Conservation (phyloP, 73 alveolate species). For the Tetrahymena elliotti region DNA sequence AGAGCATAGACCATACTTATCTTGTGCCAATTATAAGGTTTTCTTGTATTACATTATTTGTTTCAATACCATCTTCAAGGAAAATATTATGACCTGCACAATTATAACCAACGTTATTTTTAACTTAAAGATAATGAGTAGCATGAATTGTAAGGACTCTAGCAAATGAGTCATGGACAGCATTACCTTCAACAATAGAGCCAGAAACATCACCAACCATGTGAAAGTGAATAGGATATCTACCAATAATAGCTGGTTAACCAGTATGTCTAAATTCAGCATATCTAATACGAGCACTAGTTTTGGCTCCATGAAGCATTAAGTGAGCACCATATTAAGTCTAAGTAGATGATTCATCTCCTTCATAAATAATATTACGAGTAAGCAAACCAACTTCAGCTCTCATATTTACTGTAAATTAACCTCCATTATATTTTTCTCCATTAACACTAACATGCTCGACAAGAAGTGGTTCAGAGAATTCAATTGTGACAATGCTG, state of each 20-base stretch:
- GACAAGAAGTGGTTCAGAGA: slow-evolving; percentile 1
- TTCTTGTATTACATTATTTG: slow-evolving; percentile 51
- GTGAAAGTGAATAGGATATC: slow-evolving; percentile 82
- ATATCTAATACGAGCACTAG: slow-evolving; percentile 53
- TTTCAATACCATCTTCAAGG: slow-evolving; percentile 78
- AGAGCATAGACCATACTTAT: slow-evolving; percentile 50
- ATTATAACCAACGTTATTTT: slow-evolving; percentile 59
- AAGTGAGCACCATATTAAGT: slow-evolving; percentile 64
- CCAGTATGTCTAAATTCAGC: slow-evolving; percentile 70
- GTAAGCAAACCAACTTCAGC: slow-evolving; percentile 81
- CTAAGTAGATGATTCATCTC: slow-evolving; percentile 47
- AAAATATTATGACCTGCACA: slow-evolving; percentile 77
- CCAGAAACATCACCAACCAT: slow-evolving; percentile 62
- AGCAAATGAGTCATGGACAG: slow-evolving; percentile 68
- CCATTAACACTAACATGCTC: slow-evolving; percentile 1
- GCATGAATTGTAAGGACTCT: slow-evolving; percentile 74
- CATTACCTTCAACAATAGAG: slow-evolving; percentile 61
- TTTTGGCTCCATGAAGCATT: slow-evolving; percentile 65
- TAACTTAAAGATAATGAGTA: slow-evolving; percentile 53
- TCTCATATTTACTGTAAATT: slow-evolving; percentile 45
- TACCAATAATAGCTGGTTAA: slow-evolving; percentile 71
- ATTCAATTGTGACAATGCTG: not conserved
- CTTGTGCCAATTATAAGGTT: slow-evolving; percentile 49
- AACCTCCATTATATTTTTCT: slow-evolving; percentile 28
- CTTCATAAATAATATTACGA: slow-evolving; percentile 65